Conservation (phyloP, 2,329 filamentous ascomycete genomes). For the Neoscytalidium dimidiatum region DNA sequence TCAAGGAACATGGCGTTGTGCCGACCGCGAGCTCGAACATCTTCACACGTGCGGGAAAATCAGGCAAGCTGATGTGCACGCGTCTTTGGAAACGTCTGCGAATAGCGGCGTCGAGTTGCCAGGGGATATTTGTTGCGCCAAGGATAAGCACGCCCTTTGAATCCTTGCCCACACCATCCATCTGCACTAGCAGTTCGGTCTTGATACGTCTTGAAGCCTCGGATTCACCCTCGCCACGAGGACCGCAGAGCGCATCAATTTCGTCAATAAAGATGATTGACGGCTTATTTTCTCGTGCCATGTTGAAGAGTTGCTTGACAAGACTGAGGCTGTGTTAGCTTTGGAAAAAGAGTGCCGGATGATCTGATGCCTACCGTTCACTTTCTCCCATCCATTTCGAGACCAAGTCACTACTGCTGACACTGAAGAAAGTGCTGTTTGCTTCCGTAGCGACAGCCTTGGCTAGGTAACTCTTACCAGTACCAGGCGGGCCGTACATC, state of each 20-base stretch:
- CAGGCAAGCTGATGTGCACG: slow-evolving; percentile 93
- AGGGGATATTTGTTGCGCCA: slow-evolving; percentile 96
- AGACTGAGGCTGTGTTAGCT: slow-evolving; percentile 57
- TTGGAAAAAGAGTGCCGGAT: slow-evolving; percentile 6
- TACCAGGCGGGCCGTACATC: slow-evolving; percentile 93
- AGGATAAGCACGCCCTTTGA: slow-evolving; percentile 91
- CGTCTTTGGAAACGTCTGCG: slow-evolving; percentile 92
- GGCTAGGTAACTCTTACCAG: slow-evolving; percentile 95
- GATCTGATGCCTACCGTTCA: slow-evolving; percentile 70
- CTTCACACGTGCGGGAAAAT: slow-evolving; percentile 79
- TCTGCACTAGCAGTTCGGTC: slow-evolving; percentile 96
- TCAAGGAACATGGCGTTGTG: slow-evolving; percentile 83
- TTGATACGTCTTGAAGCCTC: slow-evolving; percentile 98
- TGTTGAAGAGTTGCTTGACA: slow-evolving; percentile 94
- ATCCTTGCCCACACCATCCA: slow-evolving; percentile 98
- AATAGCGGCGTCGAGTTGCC: slow-evolving; percentile 96
- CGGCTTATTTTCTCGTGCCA: slow-evolving; percentile 97
- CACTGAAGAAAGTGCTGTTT: slow-evolving; percentile 98
- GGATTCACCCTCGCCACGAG: slow-evolving; percentile 90
- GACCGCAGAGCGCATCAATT: slow-evolving; percentile 93
- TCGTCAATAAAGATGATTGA: slow-evolving; percentile 99
- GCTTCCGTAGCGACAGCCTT: slow-evolving; percentile 98
- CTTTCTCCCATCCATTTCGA: slow-evolving; percentile 99
- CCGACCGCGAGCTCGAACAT: slow-evolving; percentile 98
- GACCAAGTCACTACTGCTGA: slow-evolving; percentile 94